Conservation (phyloP, 768 basidiomycete species). For the Kwoniella sp. region DNA sequence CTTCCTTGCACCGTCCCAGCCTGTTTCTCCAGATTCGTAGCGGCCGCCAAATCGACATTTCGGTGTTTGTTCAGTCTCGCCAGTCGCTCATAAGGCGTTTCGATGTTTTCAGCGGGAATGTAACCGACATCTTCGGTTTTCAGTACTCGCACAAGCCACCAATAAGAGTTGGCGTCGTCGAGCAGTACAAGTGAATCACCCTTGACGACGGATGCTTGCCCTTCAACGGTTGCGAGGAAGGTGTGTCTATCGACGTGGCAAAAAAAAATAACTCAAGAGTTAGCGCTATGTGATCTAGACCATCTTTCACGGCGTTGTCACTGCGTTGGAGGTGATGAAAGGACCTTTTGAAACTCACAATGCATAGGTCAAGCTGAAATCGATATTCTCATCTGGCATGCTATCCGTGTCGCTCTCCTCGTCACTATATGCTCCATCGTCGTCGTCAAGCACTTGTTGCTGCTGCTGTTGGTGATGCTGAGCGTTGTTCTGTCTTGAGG, state of each 20-base stretch:
- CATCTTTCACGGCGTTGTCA: slow-evolving; percentile 57
- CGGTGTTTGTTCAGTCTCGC: slow-evolving; percentile 95
- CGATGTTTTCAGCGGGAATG: slow-evolving; percentile 98
- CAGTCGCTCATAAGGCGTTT: slow-evolving; percentile 94
- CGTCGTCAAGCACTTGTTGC: slow-evolving; percentile 23
- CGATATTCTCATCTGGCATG: slow-evolving; percentile 56
- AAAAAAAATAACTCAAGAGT: slow-evolving; percentile 54
- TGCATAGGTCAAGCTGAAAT: slow-evolving; percentile 55
- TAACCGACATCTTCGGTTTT: slow-evolving; percentile 99
- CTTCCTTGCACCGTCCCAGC: slow-evolving; percentile 38
- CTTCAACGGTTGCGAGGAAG: slow-evolving; percentile 96
- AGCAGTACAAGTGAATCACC: slow-evolving; percentile 94
- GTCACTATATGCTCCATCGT: slow-evolving; percentile 38
- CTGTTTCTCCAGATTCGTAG: slow-evolving; percentile 42
- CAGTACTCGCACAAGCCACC: slow-evolving; percentile 98
- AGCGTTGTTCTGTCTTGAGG: slow-evolving; percentile 5
- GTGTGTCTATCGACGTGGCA: slow-evolving; percentile 68
- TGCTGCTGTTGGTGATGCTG: slow-evolving; percentile 8
- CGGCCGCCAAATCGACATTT: slow-evolving; percentile 71
- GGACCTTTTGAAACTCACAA: slow-evolving; percentile 60
- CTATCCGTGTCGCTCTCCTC: slow-evolving; percentile 45
- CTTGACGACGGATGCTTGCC: slow-evolving; percentile 97
- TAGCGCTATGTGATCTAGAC: slow-evolving; percentile 59
- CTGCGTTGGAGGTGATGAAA: not conserved
- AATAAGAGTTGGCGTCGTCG: slow-evolving; percentile 98